A percentile compares a stretch with the other conserved stretches of the same genome.
Evolutionary conservation across 345 rosid genomes (phyloP).

Genomic region (Turnera subulata): DNA sequence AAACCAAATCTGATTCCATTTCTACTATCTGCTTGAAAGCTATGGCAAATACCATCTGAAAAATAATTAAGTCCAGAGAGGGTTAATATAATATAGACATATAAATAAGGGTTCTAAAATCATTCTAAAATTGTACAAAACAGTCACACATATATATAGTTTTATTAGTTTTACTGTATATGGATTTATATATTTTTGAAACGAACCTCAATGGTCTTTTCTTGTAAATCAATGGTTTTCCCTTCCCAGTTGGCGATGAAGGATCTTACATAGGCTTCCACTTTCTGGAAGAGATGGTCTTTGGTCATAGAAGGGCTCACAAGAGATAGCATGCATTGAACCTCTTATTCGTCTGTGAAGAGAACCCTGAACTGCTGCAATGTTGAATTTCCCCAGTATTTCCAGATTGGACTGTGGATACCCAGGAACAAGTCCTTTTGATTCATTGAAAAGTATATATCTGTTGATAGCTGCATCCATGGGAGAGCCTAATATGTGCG

Average conservation of each 20-base stretch:
- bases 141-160: background rate
- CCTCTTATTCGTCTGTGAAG: conserved; percentile 14
- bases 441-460: conserved; percentile 17
- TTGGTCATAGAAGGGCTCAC: conserved; percentile 10
- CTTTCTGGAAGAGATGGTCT: conserved; percentile 2
- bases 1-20: background rate
- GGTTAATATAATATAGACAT: too few species aligned
- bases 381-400: conserved; percentile 14
- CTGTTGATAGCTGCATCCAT: conserved; percentile 20
- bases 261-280: background rate
- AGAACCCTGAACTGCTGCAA: conserved; percentile 16
- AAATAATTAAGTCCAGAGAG: background rate
- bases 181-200: background rate
- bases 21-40: conserved; percentile 5
- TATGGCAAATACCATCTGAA: conserved; percentile 11
- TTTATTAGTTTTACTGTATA: background rate
- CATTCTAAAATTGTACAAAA: background rate
- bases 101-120: too few species aligned
- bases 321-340: conserved; percentile 10
- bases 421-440: conserved; percentile 23
- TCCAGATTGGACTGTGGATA: conserved; percentile 19
- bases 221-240: conserved; percentile 19
- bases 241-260: conserved; percentile 15
- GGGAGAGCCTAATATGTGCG: conserved; percentile 21
- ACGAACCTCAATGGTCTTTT: conserved; percentile 17